Evolutionary conservation across 441 rosid genomes (phyloP), one percentile per base, ranked within the genome.

Genomic region (Adansonia rubrostipa): DNA sequence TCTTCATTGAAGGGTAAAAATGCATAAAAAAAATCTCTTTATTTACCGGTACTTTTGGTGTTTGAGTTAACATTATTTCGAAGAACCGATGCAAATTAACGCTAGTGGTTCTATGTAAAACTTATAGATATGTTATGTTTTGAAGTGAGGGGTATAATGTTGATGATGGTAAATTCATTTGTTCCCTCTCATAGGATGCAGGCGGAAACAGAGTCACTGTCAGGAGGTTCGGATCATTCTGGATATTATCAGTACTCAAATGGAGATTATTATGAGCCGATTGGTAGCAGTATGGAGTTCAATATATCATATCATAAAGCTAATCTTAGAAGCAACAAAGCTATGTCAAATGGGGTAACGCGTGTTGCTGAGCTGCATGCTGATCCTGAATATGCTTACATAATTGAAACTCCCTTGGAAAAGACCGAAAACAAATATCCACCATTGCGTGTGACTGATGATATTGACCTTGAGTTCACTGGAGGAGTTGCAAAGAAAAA

Each of bases 231-330:
- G 0, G 94, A 91, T 65, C 87, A 83, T 79, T 90, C 89, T 24
- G 85, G 82, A 69, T 83, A 87, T 79, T 83, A 88, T 75, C 93
- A 82, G 45, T 80, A 79, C 80, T 89, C 87, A 1, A 92, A 88
- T 83, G 90, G 91, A 84, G 92, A 90, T 78, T 86, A 91, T 61
- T 85, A 80, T 28, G 90, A 88, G 76, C 87, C 90, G 4, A 78
- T 85, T 71, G 90, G 88, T 80, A 96, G 87, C 44, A 71, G 83
- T 47, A 85, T 83, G 74, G 96, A 91, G 87, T 91, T 92, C 81
- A 87, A 81, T 83, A 82, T 96, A 76, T 92, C 93, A 6, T 94
- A 88, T 81, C 89, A 90, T 80, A 89, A 89, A 85, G 88, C 88
- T 79, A 75, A 79, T 83, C 86, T 75, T 80, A 77, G 82, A 73